Evolutionary conservation across 2,329 filamentous ascomycete genomes (phyloP).

Genomic region (Berkeleyomyces basicola): DNA sequence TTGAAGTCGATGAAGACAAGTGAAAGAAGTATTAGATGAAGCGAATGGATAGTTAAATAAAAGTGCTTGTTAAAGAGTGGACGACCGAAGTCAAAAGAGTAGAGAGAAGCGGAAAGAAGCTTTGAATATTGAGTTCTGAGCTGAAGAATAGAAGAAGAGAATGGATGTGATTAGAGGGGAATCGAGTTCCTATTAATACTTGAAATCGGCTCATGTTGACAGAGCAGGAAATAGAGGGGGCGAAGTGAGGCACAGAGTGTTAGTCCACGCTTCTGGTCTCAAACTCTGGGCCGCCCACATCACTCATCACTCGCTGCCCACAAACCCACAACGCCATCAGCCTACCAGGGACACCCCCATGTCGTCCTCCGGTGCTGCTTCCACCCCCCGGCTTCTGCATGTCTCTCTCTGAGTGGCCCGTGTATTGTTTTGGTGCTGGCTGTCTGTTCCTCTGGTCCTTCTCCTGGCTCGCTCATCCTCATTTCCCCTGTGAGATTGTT

Average conservation of each 20-base stretch:
- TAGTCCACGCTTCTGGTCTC: not conserved
- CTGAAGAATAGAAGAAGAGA: conserved; percentile 24
- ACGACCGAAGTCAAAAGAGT: conserved; percentile 37
- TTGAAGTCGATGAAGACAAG: conserved; percentile 17
- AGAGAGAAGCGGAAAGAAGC: conserved; percentile 23
- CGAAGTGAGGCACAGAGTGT: conserved; percentile 1
- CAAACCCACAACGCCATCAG: not conserved
- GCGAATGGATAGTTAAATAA: conserved; percentile 22
- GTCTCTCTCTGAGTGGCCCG: not conserved
- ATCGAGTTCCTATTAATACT: conserved; percentile 8
- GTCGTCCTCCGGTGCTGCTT: not conserved
- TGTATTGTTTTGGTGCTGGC: not conserved
- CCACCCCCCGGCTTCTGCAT: not conserved
- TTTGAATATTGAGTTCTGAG: conserved; percentile 27
- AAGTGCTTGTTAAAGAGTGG: conserved; percentile 33
- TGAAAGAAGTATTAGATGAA: conserved; percentile 15
- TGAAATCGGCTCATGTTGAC: not conserved
- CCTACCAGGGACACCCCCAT: not conserved
- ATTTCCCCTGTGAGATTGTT: conserved; percentile 10
- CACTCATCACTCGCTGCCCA: not conserved
- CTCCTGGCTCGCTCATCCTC: conserved; percentile 9
- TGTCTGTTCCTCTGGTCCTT: not conserved
- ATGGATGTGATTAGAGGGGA: conserved; percentile 8
- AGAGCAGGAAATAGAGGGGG: not conserved
- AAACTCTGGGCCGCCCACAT: not conserved